Evolutionary conservation across 23 red algal species (phyloP).

Genomic region (Gracilariopsis chorda): DNA sequence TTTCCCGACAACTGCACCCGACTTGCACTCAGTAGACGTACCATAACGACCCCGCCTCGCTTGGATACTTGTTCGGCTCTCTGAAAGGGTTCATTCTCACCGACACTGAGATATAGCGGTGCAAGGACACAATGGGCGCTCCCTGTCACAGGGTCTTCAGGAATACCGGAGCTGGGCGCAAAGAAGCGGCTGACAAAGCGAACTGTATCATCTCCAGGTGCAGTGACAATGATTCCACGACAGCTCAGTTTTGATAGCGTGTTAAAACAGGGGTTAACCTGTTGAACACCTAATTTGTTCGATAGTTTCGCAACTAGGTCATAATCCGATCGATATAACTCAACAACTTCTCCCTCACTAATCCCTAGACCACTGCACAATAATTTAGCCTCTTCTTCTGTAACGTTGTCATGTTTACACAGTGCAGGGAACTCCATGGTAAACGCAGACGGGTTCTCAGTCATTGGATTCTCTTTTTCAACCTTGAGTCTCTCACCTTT

Average conservation of each 20-base stretch:
- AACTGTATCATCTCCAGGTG: not conserved
- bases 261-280: not conserved
- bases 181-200: conserved; percentile 13
- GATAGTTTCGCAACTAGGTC: not conserved
- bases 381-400: not conserved
- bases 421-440: conserved; percentile 5
- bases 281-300: not conserved
- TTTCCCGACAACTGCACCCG: not conserved
- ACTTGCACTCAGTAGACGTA: not conserved
- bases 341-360: not conserved
- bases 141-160: conserved; percentile 23
- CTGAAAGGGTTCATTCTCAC: not conserved
- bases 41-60: not conserved
- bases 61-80: not conserved
- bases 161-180: not conserved
- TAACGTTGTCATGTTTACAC: not conserved
- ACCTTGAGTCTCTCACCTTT: not conserved
- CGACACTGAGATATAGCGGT: not conserved
- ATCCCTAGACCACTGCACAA: not conserved
- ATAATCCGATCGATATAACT: not conserved
- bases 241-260: not conserved
- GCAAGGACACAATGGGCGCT: conserved; percentile 27
- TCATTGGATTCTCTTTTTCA: not conserved
- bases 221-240: conserved; percentile 1
- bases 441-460: not conserved